Percentiles rank a stretch among this genome's conserved stretches.
These are phyloP conservation scores for Pyrenochaeta sp. DNA, from an alignment of 2,329 filamentous ascomycete genomes.

Conservation along the genomic window DNA sequence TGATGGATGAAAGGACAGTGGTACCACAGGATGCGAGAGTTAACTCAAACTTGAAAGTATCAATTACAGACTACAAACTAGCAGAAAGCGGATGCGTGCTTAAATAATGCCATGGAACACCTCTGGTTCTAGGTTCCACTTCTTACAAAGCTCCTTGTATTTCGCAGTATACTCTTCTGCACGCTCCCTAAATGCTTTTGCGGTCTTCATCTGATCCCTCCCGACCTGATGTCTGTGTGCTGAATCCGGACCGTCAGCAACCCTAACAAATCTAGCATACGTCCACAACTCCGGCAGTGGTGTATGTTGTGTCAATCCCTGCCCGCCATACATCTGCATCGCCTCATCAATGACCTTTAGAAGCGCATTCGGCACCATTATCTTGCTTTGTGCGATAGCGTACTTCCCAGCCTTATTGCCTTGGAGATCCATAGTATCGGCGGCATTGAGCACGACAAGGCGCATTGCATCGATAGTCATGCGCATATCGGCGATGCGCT, in stretches of 20 bases:
- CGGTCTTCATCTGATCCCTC: slow-evolving; percentile 54
- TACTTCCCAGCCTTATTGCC: slow-evolving; percentile 53
- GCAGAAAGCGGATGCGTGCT: not conserved
- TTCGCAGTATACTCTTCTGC: slow-evolving; percentile 47
- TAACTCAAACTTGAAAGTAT: not conserved
- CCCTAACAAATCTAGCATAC: slow-evolving; percentile 53
- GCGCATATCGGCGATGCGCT: slow-evolving; percentile 53
- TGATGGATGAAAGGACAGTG: not conserved
- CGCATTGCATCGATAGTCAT: slow-evolving; percentile 53
- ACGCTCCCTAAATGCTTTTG: slow-evolving; percentile 43
- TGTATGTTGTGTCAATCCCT: slow-evolving; percentile 54
- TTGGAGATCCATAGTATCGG: slow-evolving; percentile 53
- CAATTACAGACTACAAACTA: no score
- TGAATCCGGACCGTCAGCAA: slow-evolving; percentile 54
- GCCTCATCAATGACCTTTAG: slow-evolving; percentile 54
- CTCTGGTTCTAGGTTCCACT: slow-evolving; percentile 42
- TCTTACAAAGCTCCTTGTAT: slow-evolving; percentile 46
- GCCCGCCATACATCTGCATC: slow-evolving; percentile 55
- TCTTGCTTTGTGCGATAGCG: slow-evolving; percentile 55
- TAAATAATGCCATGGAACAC: slow-evolving; percentile 41
- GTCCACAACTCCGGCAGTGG: slow-evolving; percentile 55
- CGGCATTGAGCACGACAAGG: slow-evolving; percentile 53
- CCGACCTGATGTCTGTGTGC: slow-evolving; percentile 55
- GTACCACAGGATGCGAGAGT: not conserved
- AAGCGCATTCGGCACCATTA: slow-evolving; percentile 52